Conservation (phyloP, 768 basidiomycete species). For the Termitomyces sp. region DNA sequence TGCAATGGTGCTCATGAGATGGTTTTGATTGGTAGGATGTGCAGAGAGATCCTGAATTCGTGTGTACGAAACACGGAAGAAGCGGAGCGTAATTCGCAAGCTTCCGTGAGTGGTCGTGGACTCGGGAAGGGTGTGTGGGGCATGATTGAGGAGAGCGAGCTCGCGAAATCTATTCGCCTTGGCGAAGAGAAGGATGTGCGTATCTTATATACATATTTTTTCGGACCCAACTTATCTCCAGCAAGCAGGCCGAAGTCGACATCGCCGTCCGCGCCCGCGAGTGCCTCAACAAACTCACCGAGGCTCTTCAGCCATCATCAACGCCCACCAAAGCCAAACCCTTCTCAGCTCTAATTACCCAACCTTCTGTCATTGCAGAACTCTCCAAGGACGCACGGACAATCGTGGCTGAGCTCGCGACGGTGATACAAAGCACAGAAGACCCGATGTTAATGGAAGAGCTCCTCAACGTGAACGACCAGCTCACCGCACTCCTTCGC, state of each 20-base stretch:
- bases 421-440: constrained; percentile 52
- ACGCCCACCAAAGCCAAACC: constrained; percentile 9
- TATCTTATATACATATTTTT: neutral
- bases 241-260: constrained; percentile 43
- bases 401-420: constrained; percentile 49
- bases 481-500: constrained; percentile 56
- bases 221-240: neutral
- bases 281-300: constrained; percentile 39
- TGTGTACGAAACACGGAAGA: constrained; percentile 95
- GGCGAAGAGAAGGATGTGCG: constrained; percentile 54
- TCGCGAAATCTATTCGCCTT: constrained; percentile 67
- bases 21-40: constrained; percentile 47
- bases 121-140: constrained; percentile 74
- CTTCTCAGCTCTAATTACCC: constrained; percentile 18
- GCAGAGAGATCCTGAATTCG: constrained; percentile 83
- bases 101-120: constrained; percentile 45
- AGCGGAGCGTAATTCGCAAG: constrained; percentile 50
- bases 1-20: neutral
- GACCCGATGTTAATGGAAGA: constrained; percentile 65
- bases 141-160: constrained; percentile 82
- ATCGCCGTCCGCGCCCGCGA: constrained; percentile 46
- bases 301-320: constrained; percentile 15
- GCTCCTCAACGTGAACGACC: constrained; percentile 72
- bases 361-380: constrained; percentile 27
- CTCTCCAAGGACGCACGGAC: constrained; percentile 48